Conservation (phyloP, 1,284 basidiomycete genomes). For the Xerocomus nothofagi region DNA sequence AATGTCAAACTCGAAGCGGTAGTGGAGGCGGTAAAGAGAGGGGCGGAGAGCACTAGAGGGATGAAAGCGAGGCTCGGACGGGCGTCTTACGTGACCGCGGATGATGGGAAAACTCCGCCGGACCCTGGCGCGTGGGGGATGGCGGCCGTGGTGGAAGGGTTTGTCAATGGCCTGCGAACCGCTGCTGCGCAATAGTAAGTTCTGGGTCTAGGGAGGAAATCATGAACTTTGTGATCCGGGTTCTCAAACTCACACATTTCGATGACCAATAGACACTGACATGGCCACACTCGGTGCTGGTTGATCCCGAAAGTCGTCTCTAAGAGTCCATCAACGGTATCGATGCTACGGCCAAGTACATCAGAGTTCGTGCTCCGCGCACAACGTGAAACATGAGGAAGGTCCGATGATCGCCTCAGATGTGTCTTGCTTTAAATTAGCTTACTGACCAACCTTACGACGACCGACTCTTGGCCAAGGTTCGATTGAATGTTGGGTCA, state of each 20-base stretch:
- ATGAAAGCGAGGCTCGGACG: constrained; percentile 51
- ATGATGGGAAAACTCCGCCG: constrained; percentile 33
- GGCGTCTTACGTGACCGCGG: constrained; percentile 46
- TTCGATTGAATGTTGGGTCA: too few species aligned
- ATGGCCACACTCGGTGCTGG: too few species aligned
- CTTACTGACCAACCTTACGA: too few species aligned
- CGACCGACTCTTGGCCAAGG: too few species aligned
- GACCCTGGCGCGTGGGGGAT: constrained; percentile 60
- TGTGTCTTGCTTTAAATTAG: too few species aligned
- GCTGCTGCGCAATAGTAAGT: background rate
- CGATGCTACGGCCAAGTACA: too few species aligned
- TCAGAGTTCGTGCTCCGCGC: too few species aligned
- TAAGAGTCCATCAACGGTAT: too few species aligned
- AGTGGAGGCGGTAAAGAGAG: constrained; percentile 39
- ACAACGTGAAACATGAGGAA: too few species aligned
- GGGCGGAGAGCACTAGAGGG: constrained; percentile 47
- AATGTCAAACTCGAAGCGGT: constrained; percentile 22
- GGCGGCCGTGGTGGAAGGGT: constrained; percentile 40
- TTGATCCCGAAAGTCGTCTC: too few species aligned
- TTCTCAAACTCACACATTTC: background rate
- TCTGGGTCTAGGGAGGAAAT: background rate
- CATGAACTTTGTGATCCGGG: background rate
- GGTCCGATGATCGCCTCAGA: too few species aligned
- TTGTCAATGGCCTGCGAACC: constrained; percentile 14
- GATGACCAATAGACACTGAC: too few species aligned